Percentiles rank a stretch among this genome's conserved stretches.
phyloP scores from a whole-genome alignment of 2,329 filamentous ascomycete genomes.

The Colletotrichum filicis region DNA sequence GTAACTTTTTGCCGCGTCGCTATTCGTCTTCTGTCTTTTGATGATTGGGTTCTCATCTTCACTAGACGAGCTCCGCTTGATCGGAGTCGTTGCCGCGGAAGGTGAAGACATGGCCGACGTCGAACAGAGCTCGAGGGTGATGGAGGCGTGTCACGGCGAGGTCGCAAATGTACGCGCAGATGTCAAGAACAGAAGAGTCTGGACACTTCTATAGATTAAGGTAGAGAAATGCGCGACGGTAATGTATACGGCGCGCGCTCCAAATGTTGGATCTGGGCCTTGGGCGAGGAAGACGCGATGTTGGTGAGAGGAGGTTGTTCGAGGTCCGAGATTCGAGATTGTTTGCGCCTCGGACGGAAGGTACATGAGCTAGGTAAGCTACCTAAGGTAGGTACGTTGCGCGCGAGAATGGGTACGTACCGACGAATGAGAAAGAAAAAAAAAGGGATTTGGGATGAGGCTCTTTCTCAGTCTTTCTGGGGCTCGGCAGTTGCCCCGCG shows the following conservation, averaged over 20 bases:
- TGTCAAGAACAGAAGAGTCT: background rate
- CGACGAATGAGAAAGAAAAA: background rate
- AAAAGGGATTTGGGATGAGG: background rate
- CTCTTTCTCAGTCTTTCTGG: background rate
- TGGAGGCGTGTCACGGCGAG: background rate
- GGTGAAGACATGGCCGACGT: conserved; percentile 18
- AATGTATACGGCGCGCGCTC: too few species aligned
- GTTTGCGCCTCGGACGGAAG: too few species aligned
- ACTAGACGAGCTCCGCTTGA: conserved; percentile 13
- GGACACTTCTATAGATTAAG: background rate
- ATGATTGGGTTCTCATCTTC: background rate
- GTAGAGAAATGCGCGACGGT: background rate
- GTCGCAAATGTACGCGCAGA: background rate
- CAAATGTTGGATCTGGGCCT: background rate
- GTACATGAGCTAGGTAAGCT: too few species aligned
- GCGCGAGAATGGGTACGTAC: background rate
- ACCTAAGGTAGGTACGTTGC: too few species aligned
- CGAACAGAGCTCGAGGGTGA: background rate
- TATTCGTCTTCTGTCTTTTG: conserved; percentile 23
- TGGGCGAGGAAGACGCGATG: background rate
- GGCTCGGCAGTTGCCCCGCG: background rate
- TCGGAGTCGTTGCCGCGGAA: conserved; percentile 7
- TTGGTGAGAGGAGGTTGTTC: background rate
- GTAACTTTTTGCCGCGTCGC: background rate
- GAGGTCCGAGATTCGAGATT: background rate